phyloP scores from a whole-genome alignment of 345 rosid species.

The Raphanus raphanistrum region DNA sequence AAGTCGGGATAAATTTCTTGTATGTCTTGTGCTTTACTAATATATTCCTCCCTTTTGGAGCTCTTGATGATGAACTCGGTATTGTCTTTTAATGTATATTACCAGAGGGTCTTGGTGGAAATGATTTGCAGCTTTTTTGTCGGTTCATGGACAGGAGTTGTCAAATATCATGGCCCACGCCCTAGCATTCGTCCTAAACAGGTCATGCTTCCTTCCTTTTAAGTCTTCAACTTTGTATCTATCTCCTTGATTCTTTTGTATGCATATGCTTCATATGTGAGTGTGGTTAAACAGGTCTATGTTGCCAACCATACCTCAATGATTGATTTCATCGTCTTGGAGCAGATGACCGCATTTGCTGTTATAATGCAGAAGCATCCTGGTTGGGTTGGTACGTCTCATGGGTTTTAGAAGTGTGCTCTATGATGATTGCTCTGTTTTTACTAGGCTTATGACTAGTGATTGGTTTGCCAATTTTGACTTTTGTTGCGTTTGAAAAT shows the following conservation, averaged over 20 bases:
- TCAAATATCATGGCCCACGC: conserved; percentile 93
- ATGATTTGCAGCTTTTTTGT: conserved; percentile 98
- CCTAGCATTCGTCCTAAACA: conserved; percentile 97
- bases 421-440: background rate
- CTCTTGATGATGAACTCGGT: conserved; percentile 7
- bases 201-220: conserved; percentile 44
- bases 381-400: conserved; percentile 98
- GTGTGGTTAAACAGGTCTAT: conserved; percentile 62
- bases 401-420: conserved; percentile 6
- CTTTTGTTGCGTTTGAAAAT: conserved; percentile 36
- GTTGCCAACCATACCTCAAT: conserved; percentile 99
- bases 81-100: conserved; percentile 18
- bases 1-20: background rate
- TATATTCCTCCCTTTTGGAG: background rate
- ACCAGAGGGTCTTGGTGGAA: conserved; percentile 92
- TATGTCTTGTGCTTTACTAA: conserved; percentile 1
- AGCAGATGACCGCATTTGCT: conserved; percentile 98
- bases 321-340: conserved; percentile 95
- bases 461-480: conserved; percentile 24
- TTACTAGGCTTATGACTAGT: conserved; percentile 2
- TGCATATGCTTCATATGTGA: conserved; percentile 19
- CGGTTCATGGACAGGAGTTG: conserved; percentile 99
- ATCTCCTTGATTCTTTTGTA: conserved; percentile 5
- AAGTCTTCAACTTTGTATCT: background rate
- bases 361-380: conserved; percentile 99